Percentiles rank a stretch among this genome's conserved stretches.
These are phyloP conservation scores for Toxicodendron radicans DNA, from an alignment of 345 rosid genomes.

Conservation along the genomic window DNA sequence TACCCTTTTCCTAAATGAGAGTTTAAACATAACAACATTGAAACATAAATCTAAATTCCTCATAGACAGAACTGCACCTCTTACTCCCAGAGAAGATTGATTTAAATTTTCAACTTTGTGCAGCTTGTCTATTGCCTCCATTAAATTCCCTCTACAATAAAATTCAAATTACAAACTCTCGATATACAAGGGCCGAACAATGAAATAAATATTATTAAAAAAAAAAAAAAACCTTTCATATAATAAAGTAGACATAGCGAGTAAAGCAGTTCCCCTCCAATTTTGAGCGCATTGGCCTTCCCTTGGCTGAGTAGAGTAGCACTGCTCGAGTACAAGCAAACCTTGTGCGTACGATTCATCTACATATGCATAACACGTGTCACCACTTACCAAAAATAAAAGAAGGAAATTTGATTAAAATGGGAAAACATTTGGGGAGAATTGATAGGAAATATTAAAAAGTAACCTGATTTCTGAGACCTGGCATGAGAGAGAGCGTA, in stretches of 20 bases:
- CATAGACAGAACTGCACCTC: constrained; percentile 40
- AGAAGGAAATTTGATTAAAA: not conserved
- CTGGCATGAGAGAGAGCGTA: constrained; percentile 78
- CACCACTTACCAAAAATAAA: not conserved
- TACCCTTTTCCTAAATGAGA: constrained; percentile 6
- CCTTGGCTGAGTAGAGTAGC: constrained; percentile 53
- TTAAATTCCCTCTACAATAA: constrained; percentile 47
- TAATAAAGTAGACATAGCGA: constrained; percentile 79
- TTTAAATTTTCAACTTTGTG: constrained; percentile 36
- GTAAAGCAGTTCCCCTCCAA: constrained; percentile 62
- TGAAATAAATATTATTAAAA: not conserved
- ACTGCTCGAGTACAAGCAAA: constrained; percentile 81
- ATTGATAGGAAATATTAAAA: not conserved
- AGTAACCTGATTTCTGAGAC: constrained; percentile 69
- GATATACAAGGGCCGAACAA: not conserved
- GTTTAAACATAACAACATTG: not conserved
- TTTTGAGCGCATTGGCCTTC: constrained; percentile 50
- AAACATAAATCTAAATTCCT: constrained; percentile 1
- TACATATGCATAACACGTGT: constrained; percentile 17
- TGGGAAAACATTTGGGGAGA: not conserved
- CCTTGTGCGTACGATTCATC: constrained; percentile 82
- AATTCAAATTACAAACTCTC: not conserved
- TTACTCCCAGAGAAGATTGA: constrained; percentile 42
- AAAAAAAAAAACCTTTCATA: constrained; percentile 53
- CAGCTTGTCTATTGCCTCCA: constrained; percentile 71